A percentile compares a stretch with the other conserved stretches of the same genome.
Evolutionary conservation across 495 filamentous ascomycete genomes (phyloP).

Genomic region (Aspergillus incahuasiensis): DNA sequence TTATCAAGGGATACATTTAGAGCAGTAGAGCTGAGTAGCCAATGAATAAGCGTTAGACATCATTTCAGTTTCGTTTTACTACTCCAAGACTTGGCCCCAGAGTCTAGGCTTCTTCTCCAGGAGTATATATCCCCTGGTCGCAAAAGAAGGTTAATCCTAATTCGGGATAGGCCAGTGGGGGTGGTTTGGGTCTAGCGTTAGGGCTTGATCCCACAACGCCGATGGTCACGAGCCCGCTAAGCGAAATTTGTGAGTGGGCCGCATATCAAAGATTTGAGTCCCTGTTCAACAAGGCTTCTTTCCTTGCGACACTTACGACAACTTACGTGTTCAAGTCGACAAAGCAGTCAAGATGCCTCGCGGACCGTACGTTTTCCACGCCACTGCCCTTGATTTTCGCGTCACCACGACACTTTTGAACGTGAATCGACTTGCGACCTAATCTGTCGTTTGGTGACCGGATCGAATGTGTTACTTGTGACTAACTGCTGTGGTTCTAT

Average conservation of each 20-base stretch:
- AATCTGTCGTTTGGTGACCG: not conserved
- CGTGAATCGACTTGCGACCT: not conserved
- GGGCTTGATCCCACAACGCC: constrained; percentile 26
- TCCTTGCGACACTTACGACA: constrained; percentile 37
- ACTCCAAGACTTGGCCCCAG: no score
- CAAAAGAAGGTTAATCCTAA: not conserved
- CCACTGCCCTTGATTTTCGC: not conserved
- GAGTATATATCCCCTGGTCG: not conserved
- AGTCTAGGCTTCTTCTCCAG: not conserved
- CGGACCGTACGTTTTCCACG: constrained; percentile 56
- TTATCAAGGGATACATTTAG: constrained; percentile 81
- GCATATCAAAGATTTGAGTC: constrained; percentile 21
- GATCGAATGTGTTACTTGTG: not conserved
- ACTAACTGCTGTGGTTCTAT: constrained; percentile 36
- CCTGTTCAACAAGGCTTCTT: constrained; percentile 17
- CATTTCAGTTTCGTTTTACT: not conserved
- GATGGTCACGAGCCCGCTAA: constrained; percentile 26
- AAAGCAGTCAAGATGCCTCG: constrained; percentile 57
- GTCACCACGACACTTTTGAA: not conserved
- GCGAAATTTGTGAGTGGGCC: constrained; percentile 30
- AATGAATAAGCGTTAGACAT: constrained; percentile 13
- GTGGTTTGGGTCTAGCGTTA: constrained; percentile 29
- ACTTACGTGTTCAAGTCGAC: constrained; percentile 40
- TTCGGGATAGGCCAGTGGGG: not conserved
- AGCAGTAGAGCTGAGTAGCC: constrained; percentile 21